Percentiles rank a stretch among this genome's conserved stretches.
These are phyloP conservation scores for Colletotrichum abscissum DNA, from an alignment of 2,329 filamentous ascomycete species.

Conservation along the genomic window DNA sequence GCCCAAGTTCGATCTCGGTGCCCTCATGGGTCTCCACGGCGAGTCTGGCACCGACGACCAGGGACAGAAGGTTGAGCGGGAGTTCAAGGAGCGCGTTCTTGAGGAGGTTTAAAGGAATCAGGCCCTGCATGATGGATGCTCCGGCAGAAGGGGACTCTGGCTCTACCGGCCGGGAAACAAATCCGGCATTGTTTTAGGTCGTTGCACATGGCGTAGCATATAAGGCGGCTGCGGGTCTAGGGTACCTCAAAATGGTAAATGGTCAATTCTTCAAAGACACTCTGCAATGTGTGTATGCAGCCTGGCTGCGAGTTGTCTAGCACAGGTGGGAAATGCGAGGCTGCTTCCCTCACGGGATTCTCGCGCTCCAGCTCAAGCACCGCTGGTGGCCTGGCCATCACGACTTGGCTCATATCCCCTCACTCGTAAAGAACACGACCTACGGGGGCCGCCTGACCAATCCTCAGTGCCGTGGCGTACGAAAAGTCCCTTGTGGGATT, in stretches of 20 bases:
- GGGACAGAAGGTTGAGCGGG: conserved; percentile 97
- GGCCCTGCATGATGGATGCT: conserved; percentile 55
- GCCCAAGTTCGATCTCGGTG: conserved; percentile 98
- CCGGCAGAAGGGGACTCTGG: conserved; percentile 43
- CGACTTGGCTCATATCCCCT: background rate
- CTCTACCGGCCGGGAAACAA: conserved; percentile 35
- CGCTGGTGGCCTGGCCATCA: background rate
- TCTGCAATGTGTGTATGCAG: conserved; percentile 27
- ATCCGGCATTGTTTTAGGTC: conserved; percentile 53
- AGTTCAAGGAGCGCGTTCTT: conserved; percentile 99
- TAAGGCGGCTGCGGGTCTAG: conserved; percentile 54
- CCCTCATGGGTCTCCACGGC: conserved; percentile 95
- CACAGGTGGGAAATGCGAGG: too few relatives aligned
- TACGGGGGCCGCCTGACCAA: background rate
- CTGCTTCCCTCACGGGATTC: background rate
- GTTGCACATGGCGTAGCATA: conserved; percentile 57
- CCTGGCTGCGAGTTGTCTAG: background rate
- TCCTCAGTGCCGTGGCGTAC: background rate
- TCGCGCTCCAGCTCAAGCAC: background rate
- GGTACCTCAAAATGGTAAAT: conserved; percentile 46
- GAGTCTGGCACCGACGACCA: conserved; percentile 96
- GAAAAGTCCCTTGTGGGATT: background rate
- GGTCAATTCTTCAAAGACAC: conserved; percentile 35
- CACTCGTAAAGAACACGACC: background rate
- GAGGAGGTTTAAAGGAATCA: conserved; percentile 83